Conservation (phyloP, 441 rosid genomes). For the Eruca vesicaria region DNA sequence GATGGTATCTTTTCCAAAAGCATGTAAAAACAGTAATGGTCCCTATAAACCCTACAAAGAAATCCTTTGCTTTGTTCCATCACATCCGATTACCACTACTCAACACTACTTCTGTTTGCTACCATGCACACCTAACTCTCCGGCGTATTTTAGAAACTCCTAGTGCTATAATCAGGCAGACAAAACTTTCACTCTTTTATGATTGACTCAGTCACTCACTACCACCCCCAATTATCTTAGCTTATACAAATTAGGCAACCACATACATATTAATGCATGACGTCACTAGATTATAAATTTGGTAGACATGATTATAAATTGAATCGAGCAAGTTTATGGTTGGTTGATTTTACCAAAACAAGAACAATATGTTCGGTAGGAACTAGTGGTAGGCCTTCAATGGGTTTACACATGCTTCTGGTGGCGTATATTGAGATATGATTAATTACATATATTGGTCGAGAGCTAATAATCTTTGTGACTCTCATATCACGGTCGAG, state of each 20-base stretch:
- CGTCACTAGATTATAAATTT: neutral
- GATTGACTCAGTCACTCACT: slow-evolving; percentile 19
- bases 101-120: slow-evolving; percentile 11
- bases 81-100: slow-evolving; percentile 40
- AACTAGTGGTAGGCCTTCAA: slow-evolving; percentile 25
- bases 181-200: slow-evolving; percentile 36
- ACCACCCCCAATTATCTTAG: neutral
- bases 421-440: neutral
- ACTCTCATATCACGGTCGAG: neutral
- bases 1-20: slow-evolving; percentile 26
- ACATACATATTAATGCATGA: neutral
- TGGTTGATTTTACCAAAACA: slow-evolving; percentile 23
- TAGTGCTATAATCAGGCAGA: slow-evolving; percentile 24
- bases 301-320: no score
- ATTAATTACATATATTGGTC: neutral
- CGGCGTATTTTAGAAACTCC: slow-evolving; percentile 17
- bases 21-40: slow-evolving; percentile 26
- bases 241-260: slow-evolving; percentile 18
- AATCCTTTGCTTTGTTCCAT: slow-evolving; percentile 29
- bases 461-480: neutral
- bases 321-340: neutral
- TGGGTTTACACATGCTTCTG: neutral
- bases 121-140: neutral
- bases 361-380: neutral
- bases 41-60: slow-evolving; percentile 22